Base-by-base conservation (phyloP, 768 basidiomycete genomes). In the Serendipita indica region DNA sequence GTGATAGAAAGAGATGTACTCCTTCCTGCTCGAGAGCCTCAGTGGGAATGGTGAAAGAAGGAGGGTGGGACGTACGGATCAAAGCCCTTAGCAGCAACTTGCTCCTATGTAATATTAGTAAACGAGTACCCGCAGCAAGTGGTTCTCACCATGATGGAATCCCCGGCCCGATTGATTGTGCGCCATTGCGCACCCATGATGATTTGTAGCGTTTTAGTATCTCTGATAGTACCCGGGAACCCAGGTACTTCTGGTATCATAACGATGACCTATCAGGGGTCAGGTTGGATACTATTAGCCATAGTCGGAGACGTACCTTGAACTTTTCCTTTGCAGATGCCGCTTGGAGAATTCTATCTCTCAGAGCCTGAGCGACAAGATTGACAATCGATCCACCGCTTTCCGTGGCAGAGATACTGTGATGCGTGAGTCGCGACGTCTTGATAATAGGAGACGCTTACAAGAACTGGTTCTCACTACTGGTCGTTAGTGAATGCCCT, bases 191-290 rank as follows among this genome's bases (percentile, higher is more conserved):
- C 91, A 10, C 82, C 89, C 84, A 94, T 83, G 69, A 96, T 93
- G 5, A 73, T 85, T 73, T 86, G 82, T 58, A 90, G 64, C 1
- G 83, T 70, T 0, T 69, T 66, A 60, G 79, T 81, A 49, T 70
- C 72, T 72, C 82, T 86, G 67, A 96, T 75, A 67, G 89, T 80
- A 1, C 93, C 86, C 0, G 89, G 75, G 69, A 97, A 94, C 1
- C 84, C 91, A 14, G 93, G 93, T 1, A 96, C 76, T 67, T 94
- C 92, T 0, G 93, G 94, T 56, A 98, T 85, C n/a, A 84, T 72
- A 13, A 98, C 79, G 54, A 94, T 74, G 57, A 96, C 86, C 86
- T 91, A 63, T 2, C 39, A 25, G 6, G 37, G 14, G 30, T n/a
- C 35, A 37, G n/a, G 35, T n/a, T n/a, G 18, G 1, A n/a, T 43